These are phyloP conservation scores for Adansonia grandidieri DNA, from an alignment of 441 rosid species.

Conservation along the genomic window DNA sequence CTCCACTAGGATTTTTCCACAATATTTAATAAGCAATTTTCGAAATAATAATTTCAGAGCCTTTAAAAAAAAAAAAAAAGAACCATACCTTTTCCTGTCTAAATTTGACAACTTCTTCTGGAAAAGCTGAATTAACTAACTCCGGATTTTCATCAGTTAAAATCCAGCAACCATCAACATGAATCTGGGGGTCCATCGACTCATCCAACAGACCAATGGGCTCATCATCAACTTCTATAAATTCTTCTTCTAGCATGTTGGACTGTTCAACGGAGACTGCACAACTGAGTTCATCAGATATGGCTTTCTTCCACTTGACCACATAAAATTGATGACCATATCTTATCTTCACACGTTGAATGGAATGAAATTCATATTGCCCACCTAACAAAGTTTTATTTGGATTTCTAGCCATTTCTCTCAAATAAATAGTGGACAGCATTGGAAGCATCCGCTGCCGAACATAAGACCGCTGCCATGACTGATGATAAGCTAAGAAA, in stretches of 20 bases:
- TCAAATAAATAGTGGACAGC: conserved; percentile 79
- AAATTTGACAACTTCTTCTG: conserved; percentile 61
- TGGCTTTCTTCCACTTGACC: conserved; percentile 76
- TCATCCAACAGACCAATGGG: conserved; percentile 55
- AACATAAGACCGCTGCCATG: conserved; percentile 74
- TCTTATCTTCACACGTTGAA: conserved; percentile 69
- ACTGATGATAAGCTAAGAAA: conserved; percentile 68
- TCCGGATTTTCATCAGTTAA: conserved; percentile 76
- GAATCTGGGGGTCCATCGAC: conserved; percentile 47
- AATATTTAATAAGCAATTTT: conserved; percentile 1
- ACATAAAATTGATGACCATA: conserved; percentile 66
- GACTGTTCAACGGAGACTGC: conserved; percentile 37
- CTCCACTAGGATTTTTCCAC: neutral
- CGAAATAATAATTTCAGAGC: conserved; percentile 2
- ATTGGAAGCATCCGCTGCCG: conserved; percentile 77
- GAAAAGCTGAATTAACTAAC: conserved; percentile 73
- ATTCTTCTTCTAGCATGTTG: conserved; percentile 42
- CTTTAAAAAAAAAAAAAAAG: neutral
- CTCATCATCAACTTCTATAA: conserved; percentile 58
- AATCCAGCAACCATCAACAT: conserved; percentile 57
- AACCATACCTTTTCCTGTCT: conserved; percentile 62
- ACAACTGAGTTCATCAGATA: conserved; percentile 31
- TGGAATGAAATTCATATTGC: conserved; percentile 77
- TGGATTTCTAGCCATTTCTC: conserved; percentile 55
- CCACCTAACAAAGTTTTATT: conserved; percentile 51